phyloP scores from a whole-genome alignment of 2,329 filamentous ascomycete genomes.

The Alternaria conjuncta region DNA sequence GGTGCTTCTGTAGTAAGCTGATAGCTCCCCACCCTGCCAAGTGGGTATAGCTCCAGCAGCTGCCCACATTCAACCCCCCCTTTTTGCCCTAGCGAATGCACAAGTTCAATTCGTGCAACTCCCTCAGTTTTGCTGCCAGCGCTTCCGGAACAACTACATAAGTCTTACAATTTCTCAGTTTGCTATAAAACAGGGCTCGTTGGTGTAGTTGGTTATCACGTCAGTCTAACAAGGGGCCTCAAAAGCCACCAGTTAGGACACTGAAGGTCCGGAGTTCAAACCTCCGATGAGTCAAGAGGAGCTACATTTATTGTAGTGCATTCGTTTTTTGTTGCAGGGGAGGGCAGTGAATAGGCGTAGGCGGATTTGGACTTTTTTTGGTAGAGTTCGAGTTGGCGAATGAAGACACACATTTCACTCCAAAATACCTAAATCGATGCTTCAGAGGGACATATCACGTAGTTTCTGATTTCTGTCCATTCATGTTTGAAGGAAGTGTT shows the following conservation, averaged over 20 bases:
- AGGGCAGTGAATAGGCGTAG: neutral
- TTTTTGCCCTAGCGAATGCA: neutral
- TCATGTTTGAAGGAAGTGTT: neutral
- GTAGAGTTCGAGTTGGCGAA: neutral
- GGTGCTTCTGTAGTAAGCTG: neutral
- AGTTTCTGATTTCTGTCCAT: accelerated
- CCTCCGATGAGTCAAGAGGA: conserved; percentile 18
- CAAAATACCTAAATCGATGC: neutral
- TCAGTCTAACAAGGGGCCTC: conserved; percentile 52
- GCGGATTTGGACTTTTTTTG: neutral
- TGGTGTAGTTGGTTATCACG: conserved; percentile 58
- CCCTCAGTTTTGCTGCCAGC: neutral
- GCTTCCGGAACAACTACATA: neutral
- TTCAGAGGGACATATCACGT: neutral
- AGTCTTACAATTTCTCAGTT: accelerated
- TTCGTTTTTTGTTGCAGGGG: neutral
- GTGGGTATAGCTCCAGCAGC: neutral
- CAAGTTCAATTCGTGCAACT: neutral
- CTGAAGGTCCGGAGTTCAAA: conserved; percentile 26
- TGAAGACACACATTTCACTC: neutral
- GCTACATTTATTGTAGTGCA: neutral
- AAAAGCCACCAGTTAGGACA: conserved; percentile 1
- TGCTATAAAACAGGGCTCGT: conserved; percentile 26
- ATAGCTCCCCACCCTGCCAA: neutral
- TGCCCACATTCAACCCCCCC: neutral